Evolutionary conservation across 1,284 basidiomycete genomes (phyloP), one percentile per base, ranked within the genome.

Genomic region (Chondrostereum purpureum): DNA sequence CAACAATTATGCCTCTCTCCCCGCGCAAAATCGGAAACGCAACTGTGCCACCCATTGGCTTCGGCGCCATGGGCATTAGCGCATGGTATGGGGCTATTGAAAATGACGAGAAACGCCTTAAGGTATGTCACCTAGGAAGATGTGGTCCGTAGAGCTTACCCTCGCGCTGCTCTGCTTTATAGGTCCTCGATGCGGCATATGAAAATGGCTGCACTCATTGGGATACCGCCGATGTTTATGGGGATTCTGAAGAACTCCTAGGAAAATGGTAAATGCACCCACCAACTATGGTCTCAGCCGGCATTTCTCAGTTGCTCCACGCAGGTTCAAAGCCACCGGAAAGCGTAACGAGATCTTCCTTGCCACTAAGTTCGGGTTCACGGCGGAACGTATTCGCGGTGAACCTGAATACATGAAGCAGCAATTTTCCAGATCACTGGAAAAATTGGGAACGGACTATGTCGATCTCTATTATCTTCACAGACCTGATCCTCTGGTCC

Each of bases 341-440:
- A 72, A 71, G 40, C 62, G 69, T 21, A 53, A 60, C 39, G 55
- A 72, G 37, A 68, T 77, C 22, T 76, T 75, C 57, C 55, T 76
- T 3, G 67, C 69, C 2, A 70, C 67, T 38, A 82, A 82, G 56
- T 78, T 77, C 50, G 75, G 73, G 0, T 49, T 40, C 3, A 48
- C 46, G 8, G 40, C 49, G 16, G 18, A 44, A 13, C 31, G 42
- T 12, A 49, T 49, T 57, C 23, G 57, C 22, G 63, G 65, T 1
- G 57, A 59, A 14, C 65, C 68, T 4, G 65, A 44, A 33, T 50
- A 39, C 22, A 47, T 53, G 8, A 47, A 48, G 16, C 42, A 38
- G 17, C 44, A 50, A 42, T 47, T 40, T 27, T 39, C 20, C 17
- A 48, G 31, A 20, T 48, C 50, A n/a, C 42, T 53, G 6, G 34